These are phyloP conservation scores for Alternaria gaisen DNA, from an alignment of 2,329 filamentous ascomycete genomes.

Conservation along the genomic window DNA sequence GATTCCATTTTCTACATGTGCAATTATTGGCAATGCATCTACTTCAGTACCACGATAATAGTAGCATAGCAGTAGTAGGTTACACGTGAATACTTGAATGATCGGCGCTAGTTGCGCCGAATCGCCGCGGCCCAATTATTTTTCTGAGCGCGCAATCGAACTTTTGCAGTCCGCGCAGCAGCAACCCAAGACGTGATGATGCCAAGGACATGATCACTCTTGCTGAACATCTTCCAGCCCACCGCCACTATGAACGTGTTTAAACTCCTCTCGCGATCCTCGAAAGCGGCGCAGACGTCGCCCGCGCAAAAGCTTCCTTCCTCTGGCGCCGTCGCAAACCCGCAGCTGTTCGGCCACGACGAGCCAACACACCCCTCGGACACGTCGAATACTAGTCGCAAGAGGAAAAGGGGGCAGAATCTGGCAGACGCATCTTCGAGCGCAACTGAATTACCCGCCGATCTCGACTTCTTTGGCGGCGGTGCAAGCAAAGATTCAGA, in stretches of 20 bases:
- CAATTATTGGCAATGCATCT: conserved; percentile 41
- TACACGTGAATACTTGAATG: conserved; percentile 10
- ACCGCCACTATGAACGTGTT: conserved; percentile 70
- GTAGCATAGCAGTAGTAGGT: neutral
- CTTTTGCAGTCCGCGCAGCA: conserved; percentile 24
- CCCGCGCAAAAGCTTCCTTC: conserved; percentile 66
- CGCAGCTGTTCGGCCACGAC: conserved; percentile 69
- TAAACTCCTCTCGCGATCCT: conserved; percentile 75
- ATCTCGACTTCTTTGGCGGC: conserved; percentile 57
- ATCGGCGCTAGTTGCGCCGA: conserved; percentile 33
- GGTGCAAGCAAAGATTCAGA: conserved; percentile 20
- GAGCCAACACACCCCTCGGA: conserved; percentile 50
- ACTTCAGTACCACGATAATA: conserved; percentile 3
- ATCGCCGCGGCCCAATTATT: conserved; percentile 27
- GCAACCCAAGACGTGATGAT: conserved; percentile 3
- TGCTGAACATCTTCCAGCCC: neutral
- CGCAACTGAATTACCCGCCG: conserved; percentile 33
- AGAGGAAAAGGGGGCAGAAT: conserved; percentile 54
- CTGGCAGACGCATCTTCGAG: conserved; percentile 10
- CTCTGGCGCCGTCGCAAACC: conserved; percentile 69
- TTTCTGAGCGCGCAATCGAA: conserved; percentile 28
- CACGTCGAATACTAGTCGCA: conserved; percentile 40
- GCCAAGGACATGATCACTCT: neutral
- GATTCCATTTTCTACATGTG: conserved; percentile 48
- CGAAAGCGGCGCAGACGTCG: conserved; percentile 61